Evolutionary conservation across 1,284 basidiomycete genomes (phyloP).

Genomic region (Moniliella sp.): DNA sequence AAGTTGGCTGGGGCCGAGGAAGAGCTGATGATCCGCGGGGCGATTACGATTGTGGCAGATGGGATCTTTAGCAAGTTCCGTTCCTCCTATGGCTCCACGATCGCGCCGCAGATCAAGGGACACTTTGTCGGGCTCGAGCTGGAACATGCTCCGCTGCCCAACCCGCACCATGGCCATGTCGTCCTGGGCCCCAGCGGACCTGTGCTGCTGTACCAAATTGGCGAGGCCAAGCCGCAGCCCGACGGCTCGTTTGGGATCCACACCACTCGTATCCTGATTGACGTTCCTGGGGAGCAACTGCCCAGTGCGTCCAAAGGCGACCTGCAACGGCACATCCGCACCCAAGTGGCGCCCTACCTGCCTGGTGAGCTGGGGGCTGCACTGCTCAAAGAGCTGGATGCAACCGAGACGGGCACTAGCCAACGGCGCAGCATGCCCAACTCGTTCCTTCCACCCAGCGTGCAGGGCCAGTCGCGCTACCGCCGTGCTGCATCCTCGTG

Average conservation of each 20-base stretch:
- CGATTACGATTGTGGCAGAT: conserved; percentile 70
- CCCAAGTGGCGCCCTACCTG: conserved; percentile 21
- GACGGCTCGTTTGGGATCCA: no score
- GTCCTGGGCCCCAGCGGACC: conserved; percentile 51
- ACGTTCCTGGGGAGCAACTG: conserved; percentile 57
- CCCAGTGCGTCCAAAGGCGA: conserved; percentile 50
- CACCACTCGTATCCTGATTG: conserved; percentile 81
- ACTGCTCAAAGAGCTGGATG: conserved; percentile 11
- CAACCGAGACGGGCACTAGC: no score
- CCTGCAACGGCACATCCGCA: conserved; percentile 15
- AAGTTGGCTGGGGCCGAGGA: conserved; percentile 6
- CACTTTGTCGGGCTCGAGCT: conserved; percentile 65
- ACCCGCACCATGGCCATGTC: conserved; percentile 68
- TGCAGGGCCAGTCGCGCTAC: conserved; percentile 45
- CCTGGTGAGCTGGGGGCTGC: conserved; percentile 9
- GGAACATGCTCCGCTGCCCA: conserved; percentile 52
- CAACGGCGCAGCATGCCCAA: conserved; percentile 67
- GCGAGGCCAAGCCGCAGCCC: no score
- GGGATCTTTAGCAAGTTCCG: conserved; percentile 81
- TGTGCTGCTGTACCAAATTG: conserved; percentile 68
- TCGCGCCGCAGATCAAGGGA: conserved; percentile 42
- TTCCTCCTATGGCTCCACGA: conserved; percentile 36
- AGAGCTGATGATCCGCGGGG: conserved; percentile 40
- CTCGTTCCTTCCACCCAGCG: conserved; percentile 64
- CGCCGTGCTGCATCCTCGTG: conserved; percentile 57